Base-by-base conservation (phyloP, 2,329 filamentous ascomycete genomes). In the Trichoderma hamatum region DNA sequence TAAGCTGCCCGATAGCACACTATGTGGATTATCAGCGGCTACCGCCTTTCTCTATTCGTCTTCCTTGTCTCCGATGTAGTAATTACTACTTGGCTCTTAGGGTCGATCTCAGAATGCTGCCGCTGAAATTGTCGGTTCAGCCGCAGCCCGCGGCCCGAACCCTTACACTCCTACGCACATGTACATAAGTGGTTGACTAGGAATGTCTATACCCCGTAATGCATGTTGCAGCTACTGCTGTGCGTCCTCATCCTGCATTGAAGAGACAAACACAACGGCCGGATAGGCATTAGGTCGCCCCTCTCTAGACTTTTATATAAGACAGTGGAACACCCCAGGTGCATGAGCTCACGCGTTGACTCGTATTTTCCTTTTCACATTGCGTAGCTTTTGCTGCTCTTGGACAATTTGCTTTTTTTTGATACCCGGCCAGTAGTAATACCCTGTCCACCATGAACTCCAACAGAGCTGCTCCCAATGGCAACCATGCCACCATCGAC, bases 391-490 rank as follows among this genome's bases (percentile, higher is more conserved):
- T 21, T 39, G 49, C 43, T 67, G 55, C 62, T 46, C 24, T 36
- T 69, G 39, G 34, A 51, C 39, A 26, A 28, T 43, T 43, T 43
- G 39, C 39, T 36, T 34, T 32, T 55, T 30, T 24, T 24, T 54
- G 49, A 67, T 68, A 70, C 46, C 68, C 55, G 63, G 55, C 55
- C 68, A 72, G 46, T 65, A 36, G 58, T 55, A 30, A 34, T 10
- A 46, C 34, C 43, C 63, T 51, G 65, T 68, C 60, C 67, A 73
- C 43, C 59, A 77, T 76, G 75, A 70, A 72, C 60, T 72, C 72
- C 46, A 59, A 24, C 21, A 70, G 68, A 60, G 70, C 62, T n/a
- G 30, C 13, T 52, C 10, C 30, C 49, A 77, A 78, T 51, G 75
- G 76, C 61, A 58, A 36, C 6, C 60, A 72, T 62, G 69, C 72